phyloP scores from a whole-genome alignment of 2,329 filamentous ascomycete species.

The Exserohilum rostratum region DNA sequence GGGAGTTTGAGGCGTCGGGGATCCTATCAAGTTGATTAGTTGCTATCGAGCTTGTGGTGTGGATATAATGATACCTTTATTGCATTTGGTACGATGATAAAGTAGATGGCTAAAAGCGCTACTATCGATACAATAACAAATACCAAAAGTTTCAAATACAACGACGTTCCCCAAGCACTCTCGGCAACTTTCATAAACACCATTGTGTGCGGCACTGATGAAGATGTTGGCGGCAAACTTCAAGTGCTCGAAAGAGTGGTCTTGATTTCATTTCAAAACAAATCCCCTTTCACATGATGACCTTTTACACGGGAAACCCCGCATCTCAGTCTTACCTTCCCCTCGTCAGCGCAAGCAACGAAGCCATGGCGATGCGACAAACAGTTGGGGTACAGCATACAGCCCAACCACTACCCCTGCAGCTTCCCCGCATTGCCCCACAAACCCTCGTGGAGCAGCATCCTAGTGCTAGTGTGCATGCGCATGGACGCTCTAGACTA shows the following conservation, averaged over 20 bases:
- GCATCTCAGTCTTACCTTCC: too few relatives aligned
- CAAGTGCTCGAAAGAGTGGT: not conserved
- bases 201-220: conserved; percentile 8
- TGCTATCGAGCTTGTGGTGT: not conserved
- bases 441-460: not conserved
- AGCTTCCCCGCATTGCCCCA: conserved; percentile 14
- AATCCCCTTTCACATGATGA: too few relatives aligned
- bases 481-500: not conserved
- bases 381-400: conserved; percentile 1
- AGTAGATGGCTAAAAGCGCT: conserved; percentile 32
- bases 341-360: too few relatives aligned
- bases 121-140: conserved; percentile 24
- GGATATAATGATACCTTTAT: conserved; percentile 32
- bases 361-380: too few relatives aligned
- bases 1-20: conserved; percentile 15
- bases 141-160: conserved; percentile 21
- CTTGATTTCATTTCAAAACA: too few relatives aligned
- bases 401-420: not conserved
- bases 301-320: too few relatives aligned
- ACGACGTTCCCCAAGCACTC: not conserved
- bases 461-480: too few relatives aligned
- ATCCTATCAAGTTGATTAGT: conserved; percentile 27
- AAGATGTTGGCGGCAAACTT: not conserved
- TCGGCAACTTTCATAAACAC: conserved; percentile 12
- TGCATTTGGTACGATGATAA: conserved; percentile 38